Conservation (phyloP, 2,329 filamentous ascomycete species). For the Verticillium tricorpus region DNA sequence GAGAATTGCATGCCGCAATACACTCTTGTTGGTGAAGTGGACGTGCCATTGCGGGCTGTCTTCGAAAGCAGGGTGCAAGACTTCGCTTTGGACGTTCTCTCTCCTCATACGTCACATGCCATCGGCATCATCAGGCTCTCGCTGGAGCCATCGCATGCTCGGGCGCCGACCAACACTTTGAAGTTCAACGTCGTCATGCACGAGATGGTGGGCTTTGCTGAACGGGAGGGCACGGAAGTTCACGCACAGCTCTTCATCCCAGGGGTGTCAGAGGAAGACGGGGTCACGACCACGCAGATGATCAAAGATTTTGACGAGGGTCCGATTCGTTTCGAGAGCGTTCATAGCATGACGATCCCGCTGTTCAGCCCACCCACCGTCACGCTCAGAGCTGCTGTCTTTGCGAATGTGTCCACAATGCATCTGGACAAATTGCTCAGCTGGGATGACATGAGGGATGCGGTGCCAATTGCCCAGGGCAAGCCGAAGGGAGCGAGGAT, state of each 20-base stretch:
- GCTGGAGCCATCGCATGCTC: constrained; percentile 86
- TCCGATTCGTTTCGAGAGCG: constrained; percentile 89
- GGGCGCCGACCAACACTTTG: constrained; percentile 84
- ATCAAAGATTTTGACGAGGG: constrained; percentile 92
- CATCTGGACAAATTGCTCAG: constrained; percentile 95
- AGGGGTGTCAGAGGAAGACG: constrained; percentile 81
- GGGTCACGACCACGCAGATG: constrained; percentile 92
- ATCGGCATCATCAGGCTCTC: constrained; percentile 89
- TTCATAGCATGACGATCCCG: constrained; percentile 95
- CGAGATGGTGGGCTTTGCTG: constrained; percentile 88
- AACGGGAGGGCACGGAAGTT: constrained; percentile 91
- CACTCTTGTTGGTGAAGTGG: constrained; percentile 86
- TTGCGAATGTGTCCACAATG: constrained; percentile 85
- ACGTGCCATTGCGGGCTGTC: constrained; percentile 87
- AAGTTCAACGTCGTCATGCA: constrained; percentile 99
- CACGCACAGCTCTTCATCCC: constrained; percentile 97
- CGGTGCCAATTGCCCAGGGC: constrained; percentile 53
- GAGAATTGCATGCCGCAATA: constrained; percentile 90
- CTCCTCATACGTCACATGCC: constrained; percentile 85
- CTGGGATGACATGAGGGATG: constrained; percentile 97
- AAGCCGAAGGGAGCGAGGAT: constrained; percentile 59
- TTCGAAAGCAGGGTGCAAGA: constrained; percentile 95
- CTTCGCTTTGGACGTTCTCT: constrained; percentile 84
- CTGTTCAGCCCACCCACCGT: constrained; percentile 71
- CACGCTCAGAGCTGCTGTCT: constrained; percentile 80